Conservation (phyloP, 805 yeast species). For the Candida xiaguanensis region DNA sequence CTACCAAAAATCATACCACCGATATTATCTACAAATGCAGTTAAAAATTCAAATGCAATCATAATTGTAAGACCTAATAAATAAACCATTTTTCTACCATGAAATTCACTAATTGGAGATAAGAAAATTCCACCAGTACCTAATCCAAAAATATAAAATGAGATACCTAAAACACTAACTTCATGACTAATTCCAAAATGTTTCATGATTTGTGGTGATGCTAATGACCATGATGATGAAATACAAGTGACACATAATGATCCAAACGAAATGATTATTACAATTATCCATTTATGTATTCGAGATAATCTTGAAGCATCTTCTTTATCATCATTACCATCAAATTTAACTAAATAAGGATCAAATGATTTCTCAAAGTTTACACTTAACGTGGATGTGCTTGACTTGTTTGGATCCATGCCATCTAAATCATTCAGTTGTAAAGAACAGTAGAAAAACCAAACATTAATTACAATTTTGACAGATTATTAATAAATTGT, state of each 20-base stretch:
- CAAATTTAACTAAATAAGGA: slow-evolving; percentile 17
- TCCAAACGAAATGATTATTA: slow-evolving; percentile 17
- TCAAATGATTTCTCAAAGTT: background rate
- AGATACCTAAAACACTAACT: slow-evolving; percentile 23
- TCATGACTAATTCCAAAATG: slow-evolving; percentile 22
- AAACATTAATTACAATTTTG: no score
- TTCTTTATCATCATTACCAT: slow-evolving; percentile 23
- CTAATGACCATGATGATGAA: slow-evolving; percentile 29
- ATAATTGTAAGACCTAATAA: slow-evolving; percentile 22
- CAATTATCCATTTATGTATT: slow-evolving; percentile 24
- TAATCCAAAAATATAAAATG: slow-evolving; percentile 24
- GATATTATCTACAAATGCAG: slow-evolving; percentile 21
- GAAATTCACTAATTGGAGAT: slow-evolving; percentile 59
- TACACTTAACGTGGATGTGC: background rate
- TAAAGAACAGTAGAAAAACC: background rate
- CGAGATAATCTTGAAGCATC: slow-evolving; percentile 20
- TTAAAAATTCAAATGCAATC: slow-evolving; percentile 21
- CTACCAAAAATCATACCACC: slow-evolving; percentile 27
- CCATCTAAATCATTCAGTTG: background rate
- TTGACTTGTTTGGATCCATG: background rate
- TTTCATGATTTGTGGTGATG: slow-evolving; percentile 17
- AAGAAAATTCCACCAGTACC: slow-evolving; percentile 34
- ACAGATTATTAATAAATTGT: no score
- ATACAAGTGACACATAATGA: slow-evolving; percentile 26
- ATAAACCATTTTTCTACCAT: slow-evolving; percentile 57